Evolutionary conservation across 345 rosid genomes (phyloP), one percentile per base, ranked within the genome.

Genomic region (Arabidopsis thaliana): DNA sequence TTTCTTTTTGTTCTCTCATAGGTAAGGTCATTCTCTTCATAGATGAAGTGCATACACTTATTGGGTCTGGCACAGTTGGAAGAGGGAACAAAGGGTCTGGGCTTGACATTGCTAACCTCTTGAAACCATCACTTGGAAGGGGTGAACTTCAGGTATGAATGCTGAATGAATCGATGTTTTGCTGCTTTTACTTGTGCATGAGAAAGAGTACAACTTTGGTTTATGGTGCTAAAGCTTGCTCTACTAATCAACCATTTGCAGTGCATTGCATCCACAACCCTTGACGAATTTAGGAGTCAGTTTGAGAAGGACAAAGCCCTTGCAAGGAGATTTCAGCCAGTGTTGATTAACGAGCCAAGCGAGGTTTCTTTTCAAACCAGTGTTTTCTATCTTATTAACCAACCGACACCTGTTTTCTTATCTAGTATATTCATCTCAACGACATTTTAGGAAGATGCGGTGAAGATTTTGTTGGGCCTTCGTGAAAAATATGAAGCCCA

Each of bases 221-320:
- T 38, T 59, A 46, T 16, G 41, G 58, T 59, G 50, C 67, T 44
- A 7, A 34, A 64, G 55, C 37, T 56, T 36, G 55, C 37, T 77
- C 11, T 49, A 57, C 41, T 59, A 42, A 65, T 55, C 36, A 65
- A 61, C 77, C 65, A 37, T 65, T 74, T 87, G 87, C 91, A 95
- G 99, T 95, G 97, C 77, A 90, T 95, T 65, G 97, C 99, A 28
- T 87, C 99, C 78, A 95, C 99, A 37, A 95, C 99, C 32, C 62
- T 90, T 66, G 92, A 89, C 55, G 99, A 95, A 81, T 89, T 80
- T 66, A 85, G 99, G 82, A 60, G 83, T 51, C 91, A 95, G 73
- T 85, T 95, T 81, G 99, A 95, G 81, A 87, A 81, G 76, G 99
- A 95, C 83, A 92, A 92, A 87, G 99, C 99, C 62, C 79, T 92